Base-by-base conservation (phyloP, 2,329 filamentous ascomycete species). In the Aureobasidium musti region DNA sequence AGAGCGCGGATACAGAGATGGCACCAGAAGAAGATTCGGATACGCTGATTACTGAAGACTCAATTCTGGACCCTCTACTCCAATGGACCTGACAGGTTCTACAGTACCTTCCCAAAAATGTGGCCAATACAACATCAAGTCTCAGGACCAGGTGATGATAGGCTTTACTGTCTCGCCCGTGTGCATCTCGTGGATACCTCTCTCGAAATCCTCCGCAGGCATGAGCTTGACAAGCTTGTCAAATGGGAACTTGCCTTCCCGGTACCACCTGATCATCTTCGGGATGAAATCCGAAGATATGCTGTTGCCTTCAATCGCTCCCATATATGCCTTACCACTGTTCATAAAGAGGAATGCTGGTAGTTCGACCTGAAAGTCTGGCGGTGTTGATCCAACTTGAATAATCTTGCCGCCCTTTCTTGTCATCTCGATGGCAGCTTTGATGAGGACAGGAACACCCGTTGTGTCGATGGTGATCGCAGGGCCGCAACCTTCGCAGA, bases 391-490 rank as follows among this genome's bases (percentile, higher is more conserved):
- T 0, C 83, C 83, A 21, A 85, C 80, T 69, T 84, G 80, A 6
- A 84, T 77, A 30, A 84, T 77, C 68, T 80, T 81, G 1, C 82
- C 83, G 66, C 77, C 77, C 35, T 79, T 78, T 14, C 79, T 73
- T 5, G 82, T 78, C 39, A 78, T 77, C 1, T 79, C 75, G 2
- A 83, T 68, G 1, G 77, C 78, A 3, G 79, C 79, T 10, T 79
- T 74, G 19, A 84, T 73, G 66, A 84, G 68, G 45, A 77, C 67
- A 43, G 78, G 74, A 0, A 78, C 77, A 0, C 81, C 84, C 1
- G 81, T 84, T 0, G 82, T 84, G 64, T 86, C 83, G 60, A 86
- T 76, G 5, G 77, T 77, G 39, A 83, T 73, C 2, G 78, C 80
- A 0, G 80, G 76, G 0, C 83, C 82, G 0, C 77, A 67, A 0